Base-by-base conservation (phyloP, 371 early-diverging fungal genomes). In the Catenaria anguillulae region DNA sequence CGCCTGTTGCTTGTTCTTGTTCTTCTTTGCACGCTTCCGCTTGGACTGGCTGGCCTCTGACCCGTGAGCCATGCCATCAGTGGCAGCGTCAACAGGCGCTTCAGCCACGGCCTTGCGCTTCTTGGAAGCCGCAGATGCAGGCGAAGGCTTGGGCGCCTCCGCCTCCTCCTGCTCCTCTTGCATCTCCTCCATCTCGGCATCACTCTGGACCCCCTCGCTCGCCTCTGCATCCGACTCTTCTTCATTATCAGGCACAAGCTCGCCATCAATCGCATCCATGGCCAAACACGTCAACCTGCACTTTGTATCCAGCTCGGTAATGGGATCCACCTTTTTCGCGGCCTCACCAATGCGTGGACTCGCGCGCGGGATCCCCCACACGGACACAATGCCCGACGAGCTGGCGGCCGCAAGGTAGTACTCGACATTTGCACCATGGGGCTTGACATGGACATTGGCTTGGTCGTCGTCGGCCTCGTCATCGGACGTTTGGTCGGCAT, bases 371-470 rank as follows among this genome's bases (percentile, higher is more conserved):
- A 87, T 45, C 65, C 77, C 78, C 89, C 89, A 89, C 55, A 79
- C 74, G 66, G 84, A 79, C 66, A 89, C 75, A 0, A 73, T 63
- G 46, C 88, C 87, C 64, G 88, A 87, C 0, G 87, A 84, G 8
- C 80, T 77, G 21, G 88, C 88, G 33, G 77, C 71, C 29, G 87
- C 66, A 43, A 89, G 66, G 55, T 82, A 82, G 23, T 82, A 82
- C 26, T 74, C 77, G n/a, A n/a, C n/a, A n/a, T n/a, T n/a, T n/a
- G n/a, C n/a, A n/a, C n/a, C n/a, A n/a, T n/a, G n/a, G n/a, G n/a
- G n/a, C n/a, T n/a, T n/a, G n/a, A n/a, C n/a, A n/a, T n/a, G n/a
- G n/a, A n/a, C n/a, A n/a, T n/a, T n/a, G n/a, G n/a, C n/a, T n/a
- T n/a, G n/a, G 55, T 71, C 73, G 24, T 33, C 35, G n/a, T 74